Percentiles rank a stretch among this genome's conserved stretches.
Conservation (phyloP, 768 basidiomycete genomes). For the Lanmaoa rubissima region DNA sequence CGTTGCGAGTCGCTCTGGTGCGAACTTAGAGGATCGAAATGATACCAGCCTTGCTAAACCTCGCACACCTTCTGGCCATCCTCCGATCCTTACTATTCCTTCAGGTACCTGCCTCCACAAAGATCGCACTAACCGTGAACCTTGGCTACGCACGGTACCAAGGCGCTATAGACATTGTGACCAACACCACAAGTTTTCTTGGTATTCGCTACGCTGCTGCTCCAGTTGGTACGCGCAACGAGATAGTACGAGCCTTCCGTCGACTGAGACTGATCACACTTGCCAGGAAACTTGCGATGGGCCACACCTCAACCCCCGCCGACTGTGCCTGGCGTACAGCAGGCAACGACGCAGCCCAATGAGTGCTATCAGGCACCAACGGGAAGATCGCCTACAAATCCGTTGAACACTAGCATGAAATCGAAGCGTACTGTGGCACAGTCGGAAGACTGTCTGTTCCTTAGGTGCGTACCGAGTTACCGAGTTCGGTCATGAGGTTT, state of each 20-base stretch:
- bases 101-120: not conserved
- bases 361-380: not conserved
- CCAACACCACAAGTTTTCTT: conserved; percentile 2
- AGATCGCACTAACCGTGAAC: not conserved
- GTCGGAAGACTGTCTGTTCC: conserved; percentile 9
- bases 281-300: conserved; percentile 7
- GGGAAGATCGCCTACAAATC: not conserved
- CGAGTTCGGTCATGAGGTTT: not conserved
- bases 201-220: conserved; percentile 7
- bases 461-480: not conserved
- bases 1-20: too few relatives aligned
- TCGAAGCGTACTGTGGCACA: not conserved
- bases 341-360: not conserved
- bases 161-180: not conserved
- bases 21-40: too few relatives aligned
- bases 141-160: conserved; percentile 9
- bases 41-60: not conserved
- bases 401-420: not conserved
- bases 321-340: not conserved
- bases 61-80: not conserved
- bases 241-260: not conserved
- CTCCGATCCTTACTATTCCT: not conserved
- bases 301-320: not conserved
- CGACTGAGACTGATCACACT: not conserved
- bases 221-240: not conserved